A percentile compares a stretch with the other conserved stretches of the same genome.
Conservation (phyloP, 345 rosid species). For the Lenwebbia sp. region DNA sequence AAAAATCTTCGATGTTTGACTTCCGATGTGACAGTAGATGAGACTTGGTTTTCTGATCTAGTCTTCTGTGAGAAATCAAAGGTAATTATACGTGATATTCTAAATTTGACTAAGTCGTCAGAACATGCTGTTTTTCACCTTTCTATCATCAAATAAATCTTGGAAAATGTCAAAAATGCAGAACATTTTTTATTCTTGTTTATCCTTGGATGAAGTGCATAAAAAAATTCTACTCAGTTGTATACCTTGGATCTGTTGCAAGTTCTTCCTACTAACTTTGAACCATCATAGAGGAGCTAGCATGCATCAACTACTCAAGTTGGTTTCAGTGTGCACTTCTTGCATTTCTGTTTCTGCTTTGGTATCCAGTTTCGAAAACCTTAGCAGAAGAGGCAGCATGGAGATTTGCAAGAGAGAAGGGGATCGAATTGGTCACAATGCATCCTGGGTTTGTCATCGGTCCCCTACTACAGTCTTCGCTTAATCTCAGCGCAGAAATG, state of each 20-base stretch:
- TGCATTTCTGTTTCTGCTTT: not conserved
- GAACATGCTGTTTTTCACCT: not conserved
- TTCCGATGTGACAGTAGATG: conserved; percentile 9
- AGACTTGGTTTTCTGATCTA: conserved; percentile 13
- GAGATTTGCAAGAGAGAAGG: not conserved
- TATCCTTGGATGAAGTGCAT: not conserved
- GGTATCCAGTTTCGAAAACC: conserved; percentile 3
- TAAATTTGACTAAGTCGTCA: not conserved
- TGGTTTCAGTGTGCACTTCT: not conserved
- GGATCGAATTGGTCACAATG: conserved; percentile 2
- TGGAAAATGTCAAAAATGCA: not conserved
- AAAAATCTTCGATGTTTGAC: no score
- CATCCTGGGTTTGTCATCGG: conserved; percentile 4
- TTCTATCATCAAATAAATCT: not conserved
- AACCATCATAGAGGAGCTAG: not conserved
- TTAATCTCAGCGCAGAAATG: conserved; percentile 1
- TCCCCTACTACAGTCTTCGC: not conserved
- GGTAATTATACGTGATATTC: not conserved
- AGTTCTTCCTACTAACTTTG: not conserved
- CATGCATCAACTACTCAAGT: not conserved
- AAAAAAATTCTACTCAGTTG: not conserved
- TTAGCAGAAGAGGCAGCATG: conserved; percentile 4
- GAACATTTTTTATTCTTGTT: not conserved
- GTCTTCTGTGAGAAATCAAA: not conserved
- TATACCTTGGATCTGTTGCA: not conserved